Evolutionary conservation across 192 early-diverging fungal genomes (phyloP).

Genomic region (Podochytrium sp.): DNA sequence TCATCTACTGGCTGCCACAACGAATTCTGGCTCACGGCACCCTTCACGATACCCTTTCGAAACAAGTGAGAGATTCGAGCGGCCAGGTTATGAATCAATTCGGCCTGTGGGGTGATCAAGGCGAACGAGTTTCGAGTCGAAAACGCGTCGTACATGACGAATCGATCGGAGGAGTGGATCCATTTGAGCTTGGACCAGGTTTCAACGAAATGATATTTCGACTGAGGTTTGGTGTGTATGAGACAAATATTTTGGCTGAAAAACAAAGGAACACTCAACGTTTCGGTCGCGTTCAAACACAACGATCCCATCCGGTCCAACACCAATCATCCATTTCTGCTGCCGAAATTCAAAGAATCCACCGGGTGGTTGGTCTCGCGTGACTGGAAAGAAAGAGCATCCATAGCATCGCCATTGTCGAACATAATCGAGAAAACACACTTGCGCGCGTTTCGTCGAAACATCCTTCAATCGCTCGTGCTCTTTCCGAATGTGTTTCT

Average conservation of each 20-base stretch:
- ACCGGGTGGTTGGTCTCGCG: conserved; percentile 49
- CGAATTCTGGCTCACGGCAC: background rate
- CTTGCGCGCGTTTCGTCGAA: background rate
- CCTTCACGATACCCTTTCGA: conserved; percentile 15
- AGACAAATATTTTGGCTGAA: background rate
- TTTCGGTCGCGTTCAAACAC: conserved; percentile 54
- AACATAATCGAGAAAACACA: conserved; percentile 49
- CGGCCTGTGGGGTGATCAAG: conserved; percentile 43
- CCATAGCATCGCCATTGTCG: conserved; percentile 59
- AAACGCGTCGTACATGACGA: conserved; percentile 28
- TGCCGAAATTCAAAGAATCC: conserved; percentile 62
- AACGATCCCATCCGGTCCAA: conserved; percentile 50
- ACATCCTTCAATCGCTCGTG: conserved; percentile 25
- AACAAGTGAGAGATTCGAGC: conserved; percentile 32
- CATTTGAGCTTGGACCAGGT: conserved; percentile 30
- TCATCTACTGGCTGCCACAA: background rate
- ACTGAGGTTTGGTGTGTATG: background rate
- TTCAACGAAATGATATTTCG: conserved; percentile 38
- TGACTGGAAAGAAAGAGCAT: conserved; percentile 58
- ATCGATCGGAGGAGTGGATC: conserved; percentile 27
- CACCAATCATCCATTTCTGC: conserved; percentile 53
- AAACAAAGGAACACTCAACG: conserved; percentile 27
- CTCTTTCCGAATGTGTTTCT: conserved; percentile 33
- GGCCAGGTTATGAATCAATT: conserved; percentile 42
- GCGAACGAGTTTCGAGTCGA: conserved; percentile 6